Evolutionary conservation across 148 eudicot species (phyloP).

Genomic region (Selenicereus undatus): DNA sequence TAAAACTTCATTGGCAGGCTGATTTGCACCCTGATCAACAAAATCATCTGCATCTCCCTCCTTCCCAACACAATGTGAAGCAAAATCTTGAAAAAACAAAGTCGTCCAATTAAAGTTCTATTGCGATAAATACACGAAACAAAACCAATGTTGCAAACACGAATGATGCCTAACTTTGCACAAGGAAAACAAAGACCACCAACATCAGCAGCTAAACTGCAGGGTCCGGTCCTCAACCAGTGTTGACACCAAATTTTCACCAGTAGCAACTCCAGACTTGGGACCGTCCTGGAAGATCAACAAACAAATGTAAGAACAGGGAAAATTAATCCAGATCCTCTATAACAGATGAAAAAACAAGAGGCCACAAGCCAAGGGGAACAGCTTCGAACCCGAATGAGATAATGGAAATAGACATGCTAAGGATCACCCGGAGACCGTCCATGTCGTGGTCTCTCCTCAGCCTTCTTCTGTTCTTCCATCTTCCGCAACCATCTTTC

Average conservation of each 20-base stretch:
- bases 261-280: neutral
- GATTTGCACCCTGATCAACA: too few species aligned
- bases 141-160: neutral
- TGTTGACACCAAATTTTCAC: neutral
- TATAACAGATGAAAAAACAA: neutral
- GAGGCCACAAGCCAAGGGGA: neutral
- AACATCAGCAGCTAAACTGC: neutral
- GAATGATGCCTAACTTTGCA: neutral
- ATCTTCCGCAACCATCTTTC: constrained; percentile 26
- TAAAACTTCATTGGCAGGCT: too few species aligned
- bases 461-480: constrained; percentile 31
- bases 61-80: neutral
- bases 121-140: neutral
- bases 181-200: neutral
- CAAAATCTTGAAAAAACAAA: neutral
- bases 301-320: neutral
- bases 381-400: too few species aligned
- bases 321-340: neutral
- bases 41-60: neutral
- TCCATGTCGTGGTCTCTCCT: constrained; percentile 17
- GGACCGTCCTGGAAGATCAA: constrained; percentile 4
- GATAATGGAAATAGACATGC: constrained; percentile 13
- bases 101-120: neutral
- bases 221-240: neutral
- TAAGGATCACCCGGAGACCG: neutral